These are phyloP conservation scores for Sphagnum fallax DNA, from an alignment of 228 moss, liverwort and hornwort species.

Conservation along the genomic window DNA sequence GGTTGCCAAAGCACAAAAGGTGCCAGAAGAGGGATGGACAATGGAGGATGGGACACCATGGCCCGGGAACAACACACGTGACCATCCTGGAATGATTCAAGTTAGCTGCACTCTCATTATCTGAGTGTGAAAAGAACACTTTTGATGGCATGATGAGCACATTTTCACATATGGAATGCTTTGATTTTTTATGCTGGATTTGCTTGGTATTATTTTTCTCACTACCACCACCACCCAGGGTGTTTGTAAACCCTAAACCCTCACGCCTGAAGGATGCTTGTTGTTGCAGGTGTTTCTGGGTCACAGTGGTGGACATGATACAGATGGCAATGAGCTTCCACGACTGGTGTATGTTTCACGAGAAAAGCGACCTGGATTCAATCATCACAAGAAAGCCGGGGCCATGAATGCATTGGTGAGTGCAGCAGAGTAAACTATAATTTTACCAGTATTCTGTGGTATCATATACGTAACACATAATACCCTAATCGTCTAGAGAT, in stretches of 20 bases:
- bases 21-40: constrained; percentile 75
- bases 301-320: constrained; percentile 57
- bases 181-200: too few species aligned
- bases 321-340: constrained; percentile 61
- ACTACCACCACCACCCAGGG: background rate
- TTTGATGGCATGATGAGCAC: too few species aligned
- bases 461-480: background rate
- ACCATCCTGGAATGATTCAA: constrained; percentile 89
- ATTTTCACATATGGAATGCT: too few species aligned
- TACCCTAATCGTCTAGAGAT: too few species aligned
- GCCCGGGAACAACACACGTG: constrained; percentile 74
- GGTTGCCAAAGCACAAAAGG: constrained; percentile 57
- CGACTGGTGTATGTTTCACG: constrained; percentile 62
- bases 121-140: too few species aligned
- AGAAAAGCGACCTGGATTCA: constrained; percentile 61
- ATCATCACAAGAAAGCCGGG: constrained; percentile 70
- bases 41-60: constrained; percentile 84
- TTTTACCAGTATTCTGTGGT: background rate
- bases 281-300: constrained; percentile 50
- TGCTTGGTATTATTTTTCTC: background rate
- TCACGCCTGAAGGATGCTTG: background rate
- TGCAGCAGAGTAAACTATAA: background rate
- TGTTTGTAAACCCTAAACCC: background rate
- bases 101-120: constrained; percentile 3
- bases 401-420: constrained; percentile 71